Conservation (phyloP, 2,329 filamentous ascomycete genomes). For the Talaromyces sp. region DNA sequence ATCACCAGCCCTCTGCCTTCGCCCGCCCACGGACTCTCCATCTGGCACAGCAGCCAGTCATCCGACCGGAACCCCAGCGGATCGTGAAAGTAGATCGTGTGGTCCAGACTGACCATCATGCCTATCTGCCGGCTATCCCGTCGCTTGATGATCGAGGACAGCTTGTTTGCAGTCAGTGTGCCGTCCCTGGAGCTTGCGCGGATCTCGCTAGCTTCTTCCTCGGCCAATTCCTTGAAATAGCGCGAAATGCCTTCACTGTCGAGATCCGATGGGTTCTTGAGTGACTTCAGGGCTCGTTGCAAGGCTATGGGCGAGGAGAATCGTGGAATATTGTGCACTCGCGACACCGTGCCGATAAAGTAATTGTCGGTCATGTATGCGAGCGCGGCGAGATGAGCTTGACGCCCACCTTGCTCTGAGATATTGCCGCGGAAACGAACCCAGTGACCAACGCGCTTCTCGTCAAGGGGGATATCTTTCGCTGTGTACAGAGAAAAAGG, state of each 20-base stretch:
- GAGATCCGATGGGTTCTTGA: constrained; percentile 40
- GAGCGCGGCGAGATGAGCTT: constrained; percentile 78
- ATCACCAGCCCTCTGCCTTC: constrained; percentile 44
- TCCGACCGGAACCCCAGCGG: constrained; percentile 43
- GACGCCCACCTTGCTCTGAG: constrained; percentile 63
- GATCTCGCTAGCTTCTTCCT: constrained; percentile 37
- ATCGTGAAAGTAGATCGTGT: constrained; percentile 48
- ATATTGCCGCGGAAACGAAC: constrained; percentile 57
- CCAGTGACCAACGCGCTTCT: constrained; percentile 59
- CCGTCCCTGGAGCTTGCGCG: constrained; percentile 26
- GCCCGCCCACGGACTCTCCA: constrained; percentile 47
- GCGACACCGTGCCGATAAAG: constrained; percentile 83
- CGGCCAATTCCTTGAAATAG: constrained; percentile 37
- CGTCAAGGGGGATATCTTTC: constrained; percentile 48
- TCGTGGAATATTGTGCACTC: constrained; percentile 74
- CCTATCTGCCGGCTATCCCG: constrained; percentile 33
- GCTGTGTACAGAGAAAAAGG: constrained; percentile 22
- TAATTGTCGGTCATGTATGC: constrained; percentile 91
- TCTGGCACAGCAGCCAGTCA: constrained; percentile 47
- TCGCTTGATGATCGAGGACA: constrained; percentile 12
- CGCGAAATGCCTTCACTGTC: constrained; percentile 34
- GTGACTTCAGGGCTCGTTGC: constrained; percentile 30
- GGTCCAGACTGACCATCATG: constrained; percentile 48
- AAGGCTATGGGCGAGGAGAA: constrained; percentile 52
- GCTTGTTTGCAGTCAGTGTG: constrained; percentile 23